Evolutionary conservation across 1,284 basidiomycete genomes (phyloP).

Genomic region (Tetrapyrgos nigripes): DNA sequence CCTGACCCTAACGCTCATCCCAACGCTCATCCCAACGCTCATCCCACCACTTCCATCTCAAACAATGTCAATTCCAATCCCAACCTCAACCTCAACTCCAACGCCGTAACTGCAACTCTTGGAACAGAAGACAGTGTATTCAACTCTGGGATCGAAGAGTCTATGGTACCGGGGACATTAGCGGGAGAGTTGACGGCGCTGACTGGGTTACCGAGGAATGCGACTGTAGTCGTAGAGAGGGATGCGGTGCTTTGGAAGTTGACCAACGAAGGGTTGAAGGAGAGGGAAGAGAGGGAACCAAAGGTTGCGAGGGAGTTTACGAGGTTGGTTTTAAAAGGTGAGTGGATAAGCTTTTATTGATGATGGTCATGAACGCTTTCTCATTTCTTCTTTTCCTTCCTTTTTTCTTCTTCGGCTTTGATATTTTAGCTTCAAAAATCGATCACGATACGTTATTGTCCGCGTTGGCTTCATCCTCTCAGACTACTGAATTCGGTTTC

Average conservation of each 20-base stretch:
- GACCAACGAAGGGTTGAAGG: conserved; percentile 57
- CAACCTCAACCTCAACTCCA: too few species aligned
- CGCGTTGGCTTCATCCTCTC: too few species aligned
- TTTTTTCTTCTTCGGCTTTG: too few species aligned
- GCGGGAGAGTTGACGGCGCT: conserved; percentile 90
- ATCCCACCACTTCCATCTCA: too few species aligned
- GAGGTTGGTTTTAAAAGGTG: conserved; percentile 82
- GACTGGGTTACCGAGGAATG: conserved; percentile 79
- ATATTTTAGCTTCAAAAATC: conserved; percentile 79
- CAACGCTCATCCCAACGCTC: too few species aligned
- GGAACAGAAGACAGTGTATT: background rate
- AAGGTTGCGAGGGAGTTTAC: conserved; percentile 72
- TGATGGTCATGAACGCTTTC: conserved; percentile 8
- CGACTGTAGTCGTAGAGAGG: conserved; percentile 85
- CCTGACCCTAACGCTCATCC: background rate
- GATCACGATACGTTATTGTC: conserved; percentile 80
- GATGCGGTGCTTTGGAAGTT: conserved; percentile 85
- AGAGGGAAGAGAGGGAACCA: conserved; percentile 71
- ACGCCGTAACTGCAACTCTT: background rate
- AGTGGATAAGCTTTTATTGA: conserved; percentile 36
- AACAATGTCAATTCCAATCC: too few species aligned
- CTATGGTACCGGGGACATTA: conserved; percentile 92
- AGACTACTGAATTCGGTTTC: too few species aligned
- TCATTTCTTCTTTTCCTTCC: background rate
- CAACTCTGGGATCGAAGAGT: conserved; percentile 59